Percentiles rank a stretch among this genome's conserved stretches.
Conservation (phyloP, 1,284 basidiomycete species). For the Ustilago cynodontis region DNA sequence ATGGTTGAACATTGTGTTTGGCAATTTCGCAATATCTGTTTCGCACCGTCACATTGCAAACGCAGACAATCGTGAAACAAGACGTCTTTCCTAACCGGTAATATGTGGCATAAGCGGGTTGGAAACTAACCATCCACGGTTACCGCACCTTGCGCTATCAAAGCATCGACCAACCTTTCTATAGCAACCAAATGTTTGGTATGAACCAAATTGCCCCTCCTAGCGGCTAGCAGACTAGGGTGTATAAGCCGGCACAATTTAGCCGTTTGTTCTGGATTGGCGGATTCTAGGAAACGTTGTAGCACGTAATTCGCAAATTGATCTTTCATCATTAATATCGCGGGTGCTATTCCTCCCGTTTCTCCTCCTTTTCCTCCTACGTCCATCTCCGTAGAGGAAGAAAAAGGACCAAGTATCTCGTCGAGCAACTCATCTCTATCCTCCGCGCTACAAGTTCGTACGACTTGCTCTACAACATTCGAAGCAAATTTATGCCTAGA, state of each 20-base stretch:
- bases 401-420: constrained; percentile 77
- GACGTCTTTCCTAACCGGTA: background rate
- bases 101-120: too few relatives aligned
- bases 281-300: constrained; percentile 66
- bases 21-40: too few relatives aligned
- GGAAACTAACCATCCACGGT: too few relatives aligned
- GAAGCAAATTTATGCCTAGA: constrained; percentile 89
- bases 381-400: too few relatives aligned
- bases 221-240: constrained; percentile 27
- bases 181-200: constrained; percentile 57
- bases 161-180: constrained; percentile 51
- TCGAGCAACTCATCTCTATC: constrained; percentile 80
- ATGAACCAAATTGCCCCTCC: background rate
- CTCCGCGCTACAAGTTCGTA: constrained; percentile 77
- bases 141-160: too few relatives aligned
- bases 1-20: too few relatives aligned
- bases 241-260: constrained; percentile 43
- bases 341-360: too few relatives aligned
- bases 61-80: too few relatives aligned
- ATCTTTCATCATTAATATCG: constrained; percentile 83
- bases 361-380: too few relatives aligned
- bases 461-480: constrained; percentile 95
- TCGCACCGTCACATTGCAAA: too few relatives aligned
- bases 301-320: constrained; percentile 78
- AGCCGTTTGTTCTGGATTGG: constrained; percentile 45